Base-by-base conservation (phyloP, 768 basidiomycete species). In the Leccinum variicolor region DNA sequence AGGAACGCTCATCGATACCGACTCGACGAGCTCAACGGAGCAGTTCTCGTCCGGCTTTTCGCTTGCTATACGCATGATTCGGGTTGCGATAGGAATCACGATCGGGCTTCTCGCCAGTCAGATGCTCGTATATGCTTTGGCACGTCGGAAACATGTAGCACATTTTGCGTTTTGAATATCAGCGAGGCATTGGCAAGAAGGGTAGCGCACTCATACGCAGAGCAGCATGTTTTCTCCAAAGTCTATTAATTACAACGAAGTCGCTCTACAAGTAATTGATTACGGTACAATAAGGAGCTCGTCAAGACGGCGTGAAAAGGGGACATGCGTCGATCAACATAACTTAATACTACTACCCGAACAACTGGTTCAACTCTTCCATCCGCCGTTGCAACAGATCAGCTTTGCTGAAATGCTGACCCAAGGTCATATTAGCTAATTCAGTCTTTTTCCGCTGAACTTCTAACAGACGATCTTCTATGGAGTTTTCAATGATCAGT, bases 391-490 rank as follows among this genome's bases (percentile, higher is more conserved):
- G 85, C 72, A 91, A 75, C 63, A 98, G 76, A 67, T 98, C 95
- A 41, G 88, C 83, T 71, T 96, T 95, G 76, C 84, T 93, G 72
- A 91, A 82, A 67, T 83, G 88, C 62, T 91, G 85, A 41, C 90
- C 92, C 46, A 97, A 80, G 4, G 96, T 95, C 84, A 97, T 86
- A 65, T 97, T 93, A 45, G 96, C 96, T 56, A 99, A 76, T 62
- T 88, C 92, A 15, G 90, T 92, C 77, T 99, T 99, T 80, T 94
- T 93, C 73, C 81, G 82, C 75, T 99, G 96, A 7, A 98, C 93
- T 74, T 94, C 89, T 50, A 98, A 81, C 65, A 99, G 81, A 54
- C 89, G 87, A 54, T 86, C 89, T 75, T 99, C 97, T 71, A 99
- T 97, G 28, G 93, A 89, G 65, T 94, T 86, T 70, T 92, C 87